Evolutionary conservation across 2,329 filamentous ascomycete species (phyloP).

Genomic region (Fusarium sp.): DNA sequence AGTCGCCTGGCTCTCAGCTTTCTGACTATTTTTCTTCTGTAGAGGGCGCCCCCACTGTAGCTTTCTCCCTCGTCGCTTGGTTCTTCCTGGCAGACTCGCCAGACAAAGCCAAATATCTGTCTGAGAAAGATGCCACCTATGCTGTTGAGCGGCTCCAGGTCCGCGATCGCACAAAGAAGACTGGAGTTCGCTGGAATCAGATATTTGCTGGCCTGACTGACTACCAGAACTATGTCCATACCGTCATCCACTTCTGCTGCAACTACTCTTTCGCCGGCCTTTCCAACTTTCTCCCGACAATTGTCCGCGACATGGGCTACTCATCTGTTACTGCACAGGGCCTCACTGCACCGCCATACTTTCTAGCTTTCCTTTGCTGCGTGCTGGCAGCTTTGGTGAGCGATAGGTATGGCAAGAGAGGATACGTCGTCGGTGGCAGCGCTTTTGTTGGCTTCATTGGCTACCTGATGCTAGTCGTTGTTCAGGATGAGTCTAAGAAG

Average conservation of each 20-base stretch:
- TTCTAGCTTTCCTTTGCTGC: slow-evolving; percentile 10
- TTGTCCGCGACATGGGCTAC: slow-evolving; percentile 14
- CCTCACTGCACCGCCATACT: slow-evolving; percentile 11
- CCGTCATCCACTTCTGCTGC: slow-evolving; percentile 26
- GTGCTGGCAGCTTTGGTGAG: slow-evolving; percentile 4
- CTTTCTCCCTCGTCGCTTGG: slow-evolving; percentile 5
- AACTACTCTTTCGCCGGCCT: slow-evolving; percentile 27
- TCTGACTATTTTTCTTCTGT: not conserved
- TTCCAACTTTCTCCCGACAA: slow-evolving; percentile 26
- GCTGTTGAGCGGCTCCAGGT: slow-evolving; percentile 5
- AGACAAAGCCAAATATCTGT: slow-evolving; percentile 2
- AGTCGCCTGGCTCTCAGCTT: not conserved
- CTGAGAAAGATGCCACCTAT: not conserved
- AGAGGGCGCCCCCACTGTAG: slow-evolving; percentile 20
- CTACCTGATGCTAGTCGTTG: not conserved
- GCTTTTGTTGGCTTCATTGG: slow-evolving; percentile 3
- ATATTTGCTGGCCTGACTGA: slow-evolving; percentile 6
- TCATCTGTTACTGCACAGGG: slow-evolving; percentile 11
- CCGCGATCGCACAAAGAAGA: slow-evolving; percentile 7
- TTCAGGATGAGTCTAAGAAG: slow-evolving; percentile 10
- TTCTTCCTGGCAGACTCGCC: slow-evolving; percentile 24
- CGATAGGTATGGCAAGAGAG: slow-evolving; percentile 6
- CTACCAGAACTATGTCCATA: slow-evolving; percentile 23
- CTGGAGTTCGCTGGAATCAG: slow-evolving; percentile 20
- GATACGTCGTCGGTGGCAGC: not conserved